phyloP scores from a whole-genome alignment of 208 protist species.

The Angomonas desouzai region DNA sequence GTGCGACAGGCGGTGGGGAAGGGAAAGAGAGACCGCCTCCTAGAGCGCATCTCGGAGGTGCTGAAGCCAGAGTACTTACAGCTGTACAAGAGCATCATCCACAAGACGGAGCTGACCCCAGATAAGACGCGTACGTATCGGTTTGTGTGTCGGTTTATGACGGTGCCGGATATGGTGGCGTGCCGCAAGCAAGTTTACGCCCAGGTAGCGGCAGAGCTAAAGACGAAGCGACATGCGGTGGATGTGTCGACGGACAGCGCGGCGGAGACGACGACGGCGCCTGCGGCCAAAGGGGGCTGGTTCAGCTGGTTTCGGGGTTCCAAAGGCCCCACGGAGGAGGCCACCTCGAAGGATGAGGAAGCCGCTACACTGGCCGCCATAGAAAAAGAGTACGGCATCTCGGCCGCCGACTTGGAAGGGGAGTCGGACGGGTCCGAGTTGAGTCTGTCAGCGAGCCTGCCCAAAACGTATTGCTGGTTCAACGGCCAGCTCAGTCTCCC shows the following conservation, averaged over 20 bases:
- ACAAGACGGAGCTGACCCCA: conserved; percentile 54
- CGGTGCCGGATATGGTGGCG: conserved; percentile 65
- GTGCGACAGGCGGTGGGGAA: conserved; percentile 37
- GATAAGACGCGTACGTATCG: conserved; percentile 58
- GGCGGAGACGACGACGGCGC: neutral
- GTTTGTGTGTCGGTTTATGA: conserved; percentile 83
- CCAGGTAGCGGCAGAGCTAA: conserved; percentile 47
- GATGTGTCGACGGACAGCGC: neutral
- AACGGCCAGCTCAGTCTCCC: conserved; percentile 48
- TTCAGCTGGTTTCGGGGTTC: conserved; percentile 40
- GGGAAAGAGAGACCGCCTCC: conserved; percentile 39
- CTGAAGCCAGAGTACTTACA: conserved; percentile 63
- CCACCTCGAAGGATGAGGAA: neutral
- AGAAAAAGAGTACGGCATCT: conserved; percentile 71
- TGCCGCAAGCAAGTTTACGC: conserved; percentile 69
- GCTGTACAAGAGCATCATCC: conserved; percentile 72
- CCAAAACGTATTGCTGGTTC: conserved; percentile 71
- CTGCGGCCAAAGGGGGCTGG: conserved; percentile 20
- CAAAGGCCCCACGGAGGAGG: neutral
- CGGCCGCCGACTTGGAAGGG: conserved; percentile 24
- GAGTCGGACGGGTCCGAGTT: conserved; percentile 14
- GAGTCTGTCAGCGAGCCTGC: conserved; percentile 26
- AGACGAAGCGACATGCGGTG: neutral
- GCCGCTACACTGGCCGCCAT: conserved; percentile 29
- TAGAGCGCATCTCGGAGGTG: conserved; percentile 55